phyloP scores from a whole-genome alignment of 352 stramenopile genomes.

The Globisporangium emineosum region DNA sequence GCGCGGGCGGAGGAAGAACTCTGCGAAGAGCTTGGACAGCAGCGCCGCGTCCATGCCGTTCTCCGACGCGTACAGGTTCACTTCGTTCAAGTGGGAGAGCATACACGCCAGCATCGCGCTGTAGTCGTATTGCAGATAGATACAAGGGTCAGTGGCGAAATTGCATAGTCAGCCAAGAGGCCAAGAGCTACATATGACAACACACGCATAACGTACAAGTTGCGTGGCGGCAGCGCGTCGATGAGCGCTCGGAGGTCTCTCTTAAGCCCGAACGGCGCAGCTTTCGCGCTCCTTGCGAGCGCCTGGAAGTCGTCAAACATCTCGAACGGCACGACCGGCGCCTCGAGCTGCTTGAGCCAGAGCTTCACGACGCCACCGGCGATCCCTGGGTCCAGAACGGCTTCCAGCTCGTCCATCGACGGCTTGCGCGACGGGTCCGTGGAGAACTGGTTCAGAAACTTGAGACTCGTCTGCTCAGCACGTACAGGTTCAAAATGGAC shows the following conservation, averaged over 20 bases:
- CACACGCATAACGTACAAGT: slow-evolving; percentile 41
- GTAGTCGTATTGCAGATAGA: too few relatives aligned
- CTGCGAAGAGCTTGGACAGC: slow-evolving; percentile 49
- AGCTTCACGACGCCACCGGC: slow-evolving; percentile 57
- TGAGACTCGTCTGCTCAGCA: slow-evolving; percentile 28
- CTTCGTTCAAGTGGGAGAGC: slow-evolving; percentile 81
- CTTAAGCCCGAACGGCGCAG: slow-evolving; percentile 45
- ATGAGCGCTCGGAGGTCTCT: slow-evolving; percentile 61
- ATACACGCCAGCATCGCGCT: slow-evolving; percentile 71
- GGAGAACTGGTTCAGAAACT: slow-evolving; percentile 67
- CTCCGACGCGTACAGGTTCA: slow-evolving; percentile 72
- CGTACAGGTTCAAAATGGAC: too few relatives aligned
- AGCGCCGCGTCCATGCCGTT: slow-evolving; percentile 65
- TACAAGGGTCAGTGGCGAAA: neutral
- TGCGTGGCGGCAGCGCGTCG: slow-evolving; percentile 51
- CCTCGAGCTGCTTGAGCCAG: slow-evolving; percentile 66
- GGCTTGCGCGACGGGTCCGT: slow-evolving; percentile 37
- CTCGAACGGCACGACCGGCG: slow-evolving; percentile 58
- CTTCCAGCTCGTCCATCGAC: slow-evolving; percentile 57
- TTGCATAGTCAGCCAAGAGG: neutral
- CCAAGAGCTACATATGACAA: neutral
- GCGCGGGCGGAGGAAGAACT: slow-evolving; percentile 49
- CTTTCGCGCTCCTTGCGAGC: slow-evolving; percentile 40
- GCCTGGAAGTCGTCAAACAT: slow-evolving; percentile 60
- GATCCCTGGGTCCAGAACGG: slow-evolving; percentile 50